Percentiles rank a stretch among this genome's conserved stretches.
Evolutionary conservation across 2,329 filamentous ascomycete species (phyloP).

Genomic region (Aureobasidium vineae): DNA sequence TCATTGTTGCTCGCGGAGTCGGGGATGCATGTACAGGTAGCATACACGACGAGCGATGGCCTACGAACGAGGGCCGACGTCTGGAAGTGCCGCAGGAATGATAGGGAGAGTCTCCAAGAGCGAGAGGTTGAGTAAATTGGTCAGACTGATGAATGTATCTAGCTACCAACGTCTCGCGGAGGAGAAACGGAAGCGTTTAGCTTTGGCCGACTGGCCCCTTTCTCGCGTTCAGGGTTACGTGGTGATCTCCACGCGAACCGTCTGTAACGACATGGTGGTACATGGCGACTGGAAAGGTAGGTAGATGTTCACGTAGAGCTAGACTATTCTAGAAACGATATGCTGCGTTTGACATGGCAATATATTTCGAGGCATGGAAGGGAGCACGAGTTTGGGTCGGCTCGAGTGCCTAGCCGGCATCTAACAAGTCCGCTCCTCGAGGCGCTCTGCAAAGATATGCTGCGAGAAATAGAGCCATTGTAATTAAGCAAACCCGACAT

Average conservation of each 20-base stretch:
- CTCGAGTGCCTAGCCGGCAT: constrained; percentile 12
- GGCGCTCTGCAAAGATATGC: not conserved
- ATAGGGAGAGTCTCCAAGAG: not conserved
- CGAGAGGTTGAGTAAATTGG: not conserved
- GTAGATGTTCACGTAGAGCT: not conserved
- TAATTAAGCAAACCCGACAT: too few species aligned
- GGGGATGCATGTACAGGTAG: constrained; percentile 25
- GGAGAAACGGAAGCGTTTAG: constrained; percentile 22
- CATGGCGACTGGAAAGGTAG: not conserved
- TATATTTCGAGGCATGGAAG: not conserved
- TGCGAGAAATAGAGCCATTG: not conserved
- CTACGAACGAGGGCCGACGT: constrained; percentile 15
- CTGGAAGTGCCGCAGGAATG: constrained; percentile 1
- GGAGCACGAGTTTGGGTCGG: not conserved
- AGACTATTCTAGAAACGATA: not conserved
- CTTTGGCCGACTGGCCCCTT: constrained; percentile 20
- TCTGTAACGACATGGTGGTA: constrained; percentile 15
- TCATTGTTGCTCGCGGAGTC: constrained; percentile 24
- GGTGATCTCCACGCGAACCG: constrained; percentile 3
- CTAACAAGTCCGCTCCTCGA: not conserved
- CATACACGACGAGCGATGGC: constrained; percentile 12
- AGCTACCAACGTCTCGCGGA: constrained; percentile 10
- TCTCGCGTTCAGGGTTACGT: constrained; percentile 24
- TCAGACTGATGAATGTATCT: constrained; percentile 15
- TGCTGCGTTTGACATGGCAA: not conserved